These are phyloP conservation scores for Aschersonia sp. DNA, from an alignment of 2,329 filamentous ascomycete species.

Conservation along the genomic window DNA sequence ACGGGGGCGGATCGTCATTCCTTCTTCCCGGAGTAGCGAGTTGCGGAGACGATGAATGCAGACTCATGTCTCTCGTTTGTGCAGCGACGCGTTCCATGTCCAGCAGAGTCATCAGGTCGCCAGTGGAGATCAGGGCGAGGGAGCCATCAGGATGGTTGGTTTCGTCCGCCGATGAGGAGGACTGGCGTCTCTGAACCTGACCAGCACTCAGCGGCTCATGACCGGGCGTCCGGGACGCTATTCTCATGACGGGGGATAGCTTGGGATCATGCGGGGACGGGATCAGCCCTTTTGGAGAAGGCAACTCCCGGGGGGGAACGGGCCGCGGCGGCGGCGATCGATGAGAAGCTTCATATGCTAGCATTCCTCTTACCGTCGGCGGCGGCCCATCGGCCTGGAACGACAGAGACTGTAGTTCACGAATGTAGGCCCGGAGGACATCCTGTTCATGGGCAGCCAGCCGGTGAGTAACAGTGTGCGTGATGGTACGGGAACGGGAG, in stretches of 20 bases:
- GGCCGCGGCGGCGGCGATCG: constrained; percentile 8
- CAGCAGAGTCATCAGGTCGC: constrained; percentile 26
- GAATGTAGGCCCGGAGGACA: constrained; percentile 44
- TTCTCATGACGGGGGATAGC: no score
- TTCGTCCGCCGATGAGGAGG: constrained; percentile 22
- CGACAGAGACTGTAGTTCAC: constrained; percentile 38
- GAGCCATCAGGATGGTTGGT: constrained; percentile 18
- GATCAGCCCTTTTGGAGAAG: constrained; percentile 12
- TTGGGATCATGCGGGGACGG: no score
- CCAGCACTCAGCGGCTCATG: background rate
- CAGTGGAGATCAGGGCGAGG: constrained; percentile 37
- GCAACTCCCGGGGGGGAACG: constrained; percentile 7
- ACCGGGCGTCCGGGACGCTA: no score
- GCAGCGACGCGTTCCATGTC: constrained; percentile 27
- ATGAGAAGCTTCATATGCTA: constrained; percentile 25
- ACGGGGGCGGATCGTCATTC: constrained; percentile 14
- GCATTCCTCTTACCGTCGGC: constrained; percentile 36
- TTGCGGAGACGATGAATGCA: constrained; percentile 19
- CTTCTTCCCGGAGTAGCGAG: constrained; percentile 21
- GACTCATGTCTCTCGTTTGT: constrained; percentile 25
- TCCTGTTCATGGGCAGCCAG: constrained; percentile 23
- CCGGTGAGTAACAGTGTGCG: background rate
- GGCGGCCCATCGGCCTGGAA: constrained; percentile 26
- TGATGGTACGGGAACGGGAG: no score
- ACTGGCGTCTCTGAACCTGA: constrained; percentile 3